A percentile compares a stretch with the other conserved stretches of the same genome.
phyloP scores from a whole-genome alignment of 495 filamentous ascomycete genomes.

The Sphaerosporella brunnea region DNA sequence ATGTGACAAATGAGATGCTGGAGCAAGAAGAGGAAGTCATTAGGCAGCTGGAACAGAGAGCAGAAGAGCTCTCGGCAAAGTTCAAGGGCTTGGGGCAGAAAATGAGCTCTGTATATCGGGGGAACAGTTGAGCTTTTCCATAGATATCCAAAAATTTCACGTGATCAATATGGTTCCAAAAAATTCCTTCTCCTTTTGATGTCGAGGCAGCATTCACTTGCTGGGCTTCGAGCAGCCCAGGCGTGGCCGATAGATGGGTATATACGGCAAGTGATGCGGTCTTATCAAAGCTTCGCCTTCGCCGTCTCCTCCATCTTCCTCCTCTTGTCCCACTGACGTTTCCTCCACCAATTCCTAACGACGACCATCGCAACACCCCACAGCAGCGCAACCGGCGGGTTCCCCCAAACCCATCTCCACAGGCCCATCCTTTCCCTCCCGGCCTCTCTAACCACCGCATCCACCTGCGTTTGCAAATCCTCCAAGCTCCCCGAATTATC shows the following conservation, averaged over 20 bases:
- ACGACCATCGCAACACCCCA: conserved; percentile 49
- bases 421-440: conserved; percentile 45
- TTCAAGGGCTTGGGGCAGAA: conserved; percentile 68
- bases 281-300: conserved; percentile 54
- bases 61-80: conserved; percentile 55
- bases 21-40: conserved; percentile 62
- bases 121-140: no score
- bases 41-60: conserved; percentile 55
- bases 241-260: no score
- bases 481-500: conserved; percentile 66
- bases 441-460: conserved; percentile 44
- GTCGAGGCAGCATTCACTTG: no score
- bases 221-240: no score
- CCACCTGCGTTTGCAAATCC: conserved; percentile 46
- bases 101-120: conserved; percentile 32
- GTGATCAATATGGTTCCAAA: no score
- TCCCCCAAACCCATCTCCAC: conserved; percentile 64
- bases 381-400: conserved; percentile 51
- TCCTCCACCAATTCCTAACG: conserved; percentile 46
- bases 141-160: no score
- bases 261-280: no score
- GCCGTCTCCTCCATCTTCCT: conserved; percentile 42
- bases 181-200: no score
- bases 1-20: conserved; percentile 58
- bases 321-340: conserved; percentile 55